Evolutionary conservation across 148 eudicot species (phyloP), one percentile per base, ranked within the genome.

Genomic region (Tetragonia tetragonoides): DNA sequence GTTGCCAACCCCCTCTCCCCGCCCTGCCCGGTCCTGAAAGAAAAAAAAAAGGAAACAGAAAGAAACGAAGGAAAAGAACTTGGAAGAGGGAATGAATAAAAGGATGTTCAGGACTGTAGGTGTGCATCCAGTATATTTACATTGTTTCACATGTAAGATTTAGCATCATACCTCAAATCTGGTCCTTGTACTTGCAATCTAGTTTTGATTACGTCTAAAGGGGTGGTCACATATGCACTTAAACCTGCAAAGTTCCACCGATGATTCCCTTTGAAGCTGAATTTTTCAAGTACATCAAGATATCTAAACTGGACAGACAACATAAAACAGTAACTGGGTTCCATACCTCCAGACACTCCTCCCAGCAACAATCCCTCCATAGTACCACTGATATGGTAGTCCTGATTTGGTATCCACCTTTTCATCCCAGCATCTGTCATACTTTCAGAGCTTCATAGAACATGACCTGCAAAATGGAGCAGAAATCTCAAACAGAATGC

Each of bases 181-280:
- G 93, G 81, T 61, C 98, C 98, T 70, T 91, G 95, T 70, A 91
- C 92, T 87, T 91, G 95, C 87, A 91, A 78, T 84, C 95, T 86
- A 59, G 95, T 91, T 86, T 91, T 89, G 78, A 91, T 85, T 21
- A 91, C 95, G 65, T 91, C 95, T 78, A 91, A 84, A 66, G 98
- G 98, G 81, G 98, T 94, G 17, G 98, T 94, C 65, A 92, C 87
- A 82, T 94, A 94, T 41, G 98, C 97, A 83, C 93, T 88, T 68
- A 88, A 81, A 84, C 94, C 93, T 93, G 86, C 70, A 82, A 76
- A 39, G 72, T 78, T 78, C 56, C 24, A 47, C 41, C 51, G 14
- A 7, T n/a, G 34, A 47, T n/a, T 12, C 42, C 11, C 57, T 51
- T 39, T 38, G 28, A 56, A 78, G 34, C 18, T 5, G 8, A 68